Percentiles rank a stretch among this genome's conserved stretches.
phyloP scores from a whole-genome alignment of 352 stramenopile species.

The Pilasporangium apinafurcum region DNA sequence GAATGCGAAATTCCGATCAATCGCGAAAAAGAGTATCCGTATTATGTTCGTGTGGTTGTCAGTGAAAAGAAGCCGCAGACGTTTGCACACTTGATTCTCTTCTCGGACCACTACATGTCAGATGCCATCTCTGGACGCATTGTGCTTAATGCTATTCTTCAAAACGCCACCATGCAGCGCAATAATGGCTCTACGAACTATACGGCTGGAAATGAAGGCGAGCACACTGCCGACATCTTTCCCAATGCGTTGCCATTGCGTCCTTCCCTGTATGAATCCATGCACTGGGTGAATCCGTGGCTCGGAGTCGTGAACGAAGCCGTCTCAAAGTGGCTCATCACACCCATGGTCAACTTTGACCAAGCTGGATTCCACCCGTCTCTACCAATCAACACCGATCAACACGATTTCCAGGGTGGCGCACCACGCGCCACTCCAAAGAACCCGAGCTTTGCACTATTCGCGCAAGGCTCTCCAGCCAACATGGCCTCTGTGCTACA shows the following conservation, averaged over 20 bases:
- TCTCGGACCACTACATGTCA: conserved; percentile 62
- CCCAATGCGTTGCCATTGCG: conserved; percentile 25
- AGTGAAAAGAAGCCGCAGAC: conserved; percentile 8
- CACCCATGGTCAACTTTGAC: conserved; percentile 55
- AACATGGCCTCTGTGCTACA: conserved; percentile 34
- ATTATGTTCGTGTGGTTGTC: conserved; percentile 28
- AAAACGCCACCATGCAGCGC: conserved; percentile 17
- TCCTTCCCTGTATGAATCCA: conserved; percentile 49
- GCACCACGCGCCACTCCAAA: conserved; percentile 12
- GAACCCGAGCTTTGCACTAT: conserved; percentile 47
- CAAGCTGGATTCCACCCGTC: conserved; percentile 35
- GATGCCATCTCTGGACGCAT: conserved; percentile 33
- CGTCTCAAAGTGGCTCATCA: conserved; percentile 56
- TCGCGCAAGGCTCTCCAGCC: conserved; percentile 23
- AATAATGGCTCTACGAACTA: background rate
- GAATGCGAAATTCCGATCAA: conserved; percentile 37
- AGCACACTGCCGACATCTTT: conserved; percentile 3
- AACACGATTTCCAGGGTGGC: conserved; percentile 30
- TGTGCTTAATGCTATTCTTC: conserved; percentile 39
- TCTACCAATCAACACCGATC: conserved; percentile 24
- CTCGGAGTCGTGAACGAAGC: conserved; percentile 44
- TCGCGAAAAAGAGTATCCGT: conserved; percentile 42
- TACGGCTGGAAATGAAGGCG: background rate
- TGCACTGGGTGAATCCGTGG: conserved; percentile 45
- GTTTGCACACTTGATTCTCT: conserved; percentile 39